Conservation (phyloP, 768 basidiomycete genomes). For the Trametes cingulata region DNA sequence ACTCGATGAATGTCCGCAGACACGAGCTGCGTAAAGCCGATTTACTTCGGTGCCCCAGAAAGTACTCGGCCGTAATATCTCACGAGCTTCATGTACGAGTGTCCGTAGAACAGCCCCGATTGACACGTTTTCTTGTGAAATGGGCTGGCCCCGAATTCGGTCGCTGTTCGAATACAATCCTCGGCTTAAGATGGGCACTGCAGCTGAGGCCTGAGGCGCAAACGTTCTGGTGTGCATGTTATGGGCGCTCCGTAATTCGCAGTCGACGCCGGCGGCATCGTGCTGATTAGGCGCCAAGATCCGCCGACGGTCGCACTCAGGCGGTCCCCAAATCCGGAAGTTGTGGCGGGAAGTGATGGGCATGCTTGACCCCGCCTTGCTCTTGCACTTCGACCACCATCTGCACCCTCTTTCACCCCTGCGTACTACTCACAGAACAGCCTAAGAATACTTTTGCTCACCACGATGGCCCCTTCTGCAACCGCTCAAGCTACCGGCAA, state of each 20-base stretch:
- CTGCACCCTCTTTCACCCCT: background rate
- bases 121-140: conserved; percentile 2
- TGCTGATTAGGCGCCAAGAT: conserved; percentile 18
- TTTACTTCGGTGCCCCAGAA: conserved; percentile 68
- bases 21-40: conserved; percentile 53
- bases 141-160: background rate
- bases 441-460: background rate
- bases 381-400: conserved; percentile 17
- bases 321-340: conserved; percentile 6
- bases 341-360: conserved; percentile 2
- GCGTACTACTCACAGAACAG: background rate
- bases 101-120: background rate
- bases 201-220: background rate
- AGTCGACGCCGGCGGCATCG: background rate
- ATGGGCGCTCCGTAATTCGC: conserved; percentile 8
- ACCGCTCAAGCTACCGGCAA: background rate
- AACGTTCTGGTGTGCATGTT: conserved; percentile 7
- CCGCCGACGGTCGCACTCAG: conserved; percentile 11
- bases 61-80: conserved; percentile 35
- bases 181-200: background rate
- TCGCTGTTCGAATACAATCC: background rate
- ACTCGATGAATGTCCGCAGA: conserved; percentile 37
- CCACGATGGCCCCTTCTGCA: conserved; percentile 17
- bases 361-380: background rate
- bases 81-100: background rate